phyloP scores from a whole-genome alignment of 495 filamentous ascomycete species.

The Penicillium salamii region DNA sequence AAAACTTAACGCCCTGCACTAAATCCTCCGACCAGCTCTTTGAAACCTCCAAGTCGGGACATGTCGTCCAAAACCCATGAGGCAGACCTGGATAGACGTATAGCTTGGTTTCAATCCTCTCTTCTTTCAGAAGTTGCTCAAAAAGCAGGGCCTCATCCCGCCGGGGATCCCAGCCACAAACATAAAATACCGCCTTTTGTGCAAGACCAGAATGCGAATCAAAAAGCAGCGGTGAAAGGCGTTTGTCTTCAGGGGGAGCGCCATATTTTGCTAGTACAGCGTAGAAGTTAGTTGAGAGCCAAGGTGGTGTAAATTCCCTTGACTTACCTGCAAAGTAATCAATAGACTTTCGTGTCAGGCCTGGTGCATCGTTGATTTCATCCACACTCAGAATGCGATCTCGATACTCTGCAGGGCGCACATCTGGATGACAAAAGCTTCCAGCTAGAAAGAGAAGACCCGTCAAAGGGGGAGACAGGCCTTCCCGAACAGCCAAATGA shows the following conservation, averaged over 20 bases:
- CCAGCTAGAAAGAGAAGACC: conserved; percentile 13
- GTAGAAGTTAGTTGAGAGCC: no score
- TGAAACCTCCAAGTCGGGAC: conserved; percentile 14
- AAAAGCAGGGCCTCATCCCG: conserved; percentile 43
- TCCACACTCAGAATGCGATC: conserved; percentile 17
- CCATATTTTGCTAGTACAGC: conserved; percentile 10
- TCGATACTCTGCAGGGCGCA: conserved; percentile 4
- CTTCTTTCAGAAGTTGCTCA: conserved; percentile 34
- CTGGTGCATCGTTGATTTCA: conserved; percentile 8
- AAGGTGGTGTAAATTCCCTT: no score
- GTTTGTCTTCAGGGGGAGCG: conserved; percentile 11
- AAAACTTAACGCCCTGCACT: no score
- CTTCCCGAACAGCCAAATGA: conserved; percentile 9
- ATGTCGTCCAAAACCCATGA: conserved; percentile 40
- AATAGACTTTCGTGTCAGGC: conserved; percentile 9
- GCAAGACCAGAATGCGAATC: conserved; percentile 14
- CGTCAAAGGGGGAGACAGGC: conserved; percentile 7
- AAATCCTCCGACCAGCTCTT: conserved; percentile 3
- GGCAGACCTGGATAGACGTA: conserved; percentile 44
- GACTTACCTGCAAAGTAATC: conserved; percentile 11
- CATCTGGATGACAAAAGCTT: conserved; percentile 17
- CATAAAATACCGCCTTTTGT: conserved; percentile 28
- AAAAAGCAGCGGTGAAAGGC: conserved; percentile 12
- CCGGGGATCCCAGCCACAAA: conserved; percentile 37
- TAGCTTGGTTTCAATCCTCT: conserved; percentile 29